phyloP scores from a whole-genome alignment of 2,329 filamentous ascomycete species.

The Penicillium crustosum region DNA sequence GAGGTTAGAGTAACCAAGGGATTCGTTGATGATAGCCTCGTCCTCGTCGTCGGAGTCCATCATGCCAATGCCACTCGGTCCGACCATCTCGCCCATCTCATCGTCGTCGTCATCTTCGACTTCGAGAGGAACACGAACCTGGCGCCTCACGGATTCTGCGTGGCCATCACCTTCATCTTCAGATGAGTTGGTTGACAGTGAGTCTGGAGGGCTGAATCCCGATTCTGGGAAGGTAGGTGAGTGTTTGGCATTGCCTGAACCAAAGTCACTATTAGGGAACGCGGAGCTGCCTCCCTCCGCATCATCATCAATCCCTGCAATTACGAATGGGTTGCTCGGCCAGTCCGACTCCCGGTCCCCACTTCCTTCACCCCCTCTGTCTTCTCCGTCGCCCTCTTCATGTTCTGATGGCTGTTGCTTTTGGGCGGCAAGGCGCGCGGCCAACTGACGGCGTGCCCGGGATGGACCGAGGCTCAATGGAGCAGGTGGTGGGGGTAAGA shows the following conservation, averaged over 20 bases:
- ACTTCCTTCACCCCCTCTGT: slow-evolving; percentile 23
- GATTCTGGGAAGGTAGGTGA: slow-evolving; percentile 40
- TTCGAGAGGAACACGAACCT: slow-evolving; percentile 55
- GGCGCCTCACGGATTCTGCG: slow-evolving; percentile 40
- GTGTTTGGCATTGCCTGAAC: slow-evolving; percentile 26
- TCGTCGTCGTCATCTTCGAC: slow-evolving; percentile 57
- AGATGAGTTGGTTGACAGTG: slow-evolving; percentile 44
- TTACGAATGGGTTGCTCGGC: slow-evolving; percentile 41
- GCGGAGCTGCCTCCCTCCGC: slow-evolving; percentile 29
- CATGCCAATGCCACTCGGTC: slow-evolving; percentile 46
- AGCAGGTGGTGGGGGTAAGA: slow-evolving; percentile 61
- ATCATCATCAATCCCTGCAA: slow-evolving; percentile 40
- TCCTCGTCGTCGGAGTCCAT: slow-evolving; percentile 55
- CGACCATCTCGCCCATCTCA: slow-evolving; percentile 52
- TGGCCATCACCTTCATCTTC: slow-evolving; percentile 43
- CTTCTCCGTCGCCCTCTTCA: slow-evolving; percentile 31
- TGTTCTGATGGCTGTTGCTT: slow-evolving; percentile 60
- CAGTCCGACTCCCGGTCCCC: slow-evolving; percentile 32
- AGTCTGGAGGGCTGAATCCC: slow-evolving; percentile 41
- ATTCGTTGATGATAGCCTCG: slow-evolving; percentile 59
- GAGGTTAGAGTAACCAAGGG: slow-evolving; percentile 69
- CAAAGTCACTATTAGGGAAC: slow-evolving; percentile 36
- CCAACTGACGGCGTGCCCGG: slow-evolving; percentile 82
- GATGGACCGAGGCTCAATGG: slow-evolving; percentile 84
- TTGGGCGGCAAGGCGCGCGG: slow-evolving; percentile 77